These are phyloP conservation scores for Liquidambar formosana DNA, from an alignment of 164 flowering plant genomes.

Conservation along the genomic window DNA sequence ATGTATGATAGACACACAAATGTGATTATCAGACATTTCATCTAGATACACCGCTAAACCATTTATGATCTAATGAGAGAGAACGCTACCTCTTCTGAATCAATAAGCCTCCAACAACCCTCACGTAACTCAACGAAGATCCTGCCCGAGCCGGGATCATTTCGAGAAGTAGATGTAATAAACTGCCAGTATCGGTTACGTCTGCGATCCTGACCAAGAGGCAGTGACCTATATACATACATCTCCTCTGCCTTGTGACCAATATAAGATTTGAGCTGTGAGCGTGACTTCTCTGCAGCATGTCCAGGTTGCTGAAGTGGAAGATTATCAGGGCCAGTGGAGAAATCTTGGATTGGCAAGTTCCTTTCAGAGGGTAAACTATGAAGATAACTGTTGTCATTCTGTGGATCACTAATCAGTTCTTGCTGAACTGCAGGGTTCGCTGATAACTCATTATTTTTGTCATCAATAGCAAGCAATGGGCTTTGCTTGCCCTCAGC, in stretches of 20 bases:
- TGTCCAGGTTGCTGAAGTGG: conserved; percentile 46
- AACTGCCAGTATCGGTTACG: conserved; percentile 92
- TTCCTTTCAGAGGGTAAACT: conserved; percentile 38
- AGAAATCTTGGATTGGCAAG: conserved; percentile 36
- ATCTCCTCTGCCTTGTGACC: conserved; percentile 81
- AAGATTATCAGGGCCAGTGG: conserved; percentile 42
- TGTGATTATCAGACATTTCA: not conserved
- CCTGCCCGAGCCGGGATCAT: conserved; percentile 88
- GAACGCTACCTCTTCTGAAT: conserved; percentile 72
- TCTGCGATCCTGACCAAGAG: conserved; percentile 90
- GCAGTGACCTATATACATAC: conserved; percentile 84
- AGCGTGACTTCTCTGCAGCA: conserved; percentile 69
- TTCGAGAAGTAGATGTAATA: conserved; percentile 59
- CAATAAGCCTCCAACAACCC: conserved; percentile 87
- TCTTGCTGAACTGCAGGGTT: conserved; percentile 40
- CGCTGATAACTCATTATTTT: conserved; percentile 31
- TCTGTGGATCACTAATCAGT: conserved; percentile 26
- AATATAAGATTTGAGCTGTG: conserved; percentile 72
- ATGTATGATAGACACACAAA: not conserved
- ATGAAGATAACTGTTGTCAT: conserved; percentile 25
- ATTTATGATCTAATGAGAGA: not conserved
- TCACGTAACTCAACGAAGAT: conserved; percentile 73
- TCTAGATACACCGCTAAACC: not conserved
- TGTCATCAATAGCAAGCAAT: conserved; percentile 32
- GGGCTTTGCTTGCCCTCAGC: conserved; percentile 60